Conservation (phyloP, 2,329 filamentous ascomycete genomes). For the Malbranchea cinnamomea region DNA sequence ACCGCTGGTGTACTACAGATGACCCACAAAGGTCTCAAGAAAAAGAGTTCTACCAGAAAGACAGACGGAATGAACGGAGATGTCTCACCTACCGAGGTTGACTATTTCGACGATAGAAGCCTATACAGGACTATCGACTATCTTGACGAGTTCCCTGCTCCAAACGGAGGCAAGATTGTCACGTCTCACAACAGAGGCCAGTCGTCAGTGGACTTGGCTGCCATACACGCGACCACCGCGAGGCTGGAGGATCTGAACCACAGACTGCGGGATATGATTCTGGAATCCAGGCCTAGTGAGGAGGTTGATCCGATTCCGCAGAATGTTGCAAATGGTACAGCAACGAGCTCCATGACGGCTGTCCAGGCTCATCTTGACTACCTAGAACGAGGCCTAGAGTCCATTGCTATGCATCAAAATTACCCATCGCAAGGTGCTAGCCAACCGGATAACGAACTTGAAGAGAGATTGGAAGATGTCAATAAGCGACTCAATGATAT, state of each 20-base stretch:
- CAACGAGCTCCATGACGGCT: constrained; percentile 16
- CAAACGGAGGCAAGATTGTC: constrained; percentile 16
- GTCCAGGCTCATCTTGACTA: constrained; percentile 51
- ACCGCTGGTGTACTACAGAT: constrained; percentile 85
- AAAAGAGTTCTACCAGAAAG: constrained; percentile 33
- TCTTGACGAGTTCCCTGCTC: constrained; percentile 40
- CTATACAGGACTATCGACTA: constrained; percentile 56
- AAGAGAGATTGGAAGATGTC: constrained; percentile 38
- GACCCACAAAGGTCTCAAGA: constrained; percentile 63
- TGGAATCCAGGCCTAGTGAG: constrained; percentile 26
- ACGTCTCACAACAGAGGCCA: no score
- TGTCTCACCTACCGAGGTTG: constrained; percentile 20
- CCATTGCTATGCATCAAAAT: constrained; percentile 40
- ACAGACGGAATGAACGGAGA: constrained; percentile 31
- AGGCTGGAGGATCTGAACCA: constrained; percentile 54
- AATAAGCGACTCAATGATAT: constrained; percentile 50
- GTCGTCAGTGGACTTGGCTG: constrained; percentile 23
- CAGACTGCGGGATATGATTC: constrained; percentile 51
- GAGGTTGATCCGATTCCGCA: constrained; percentile 25
- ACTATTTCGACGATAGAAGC: constrained; percentile 63
- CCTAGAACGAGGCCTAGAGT: constrained; percentile 49
- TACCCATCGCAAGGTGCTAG: constrained; percentile 11
- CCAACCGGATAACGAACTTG: constrained; percentile 26
- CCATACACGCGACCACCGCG: constrained; percentile 47
- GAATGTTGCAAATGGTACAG: constrained; percentile 14